Evolutionary conservation across 345 rosid species (phyloP).

Genomic region (Adansonia digitata): DNA sequence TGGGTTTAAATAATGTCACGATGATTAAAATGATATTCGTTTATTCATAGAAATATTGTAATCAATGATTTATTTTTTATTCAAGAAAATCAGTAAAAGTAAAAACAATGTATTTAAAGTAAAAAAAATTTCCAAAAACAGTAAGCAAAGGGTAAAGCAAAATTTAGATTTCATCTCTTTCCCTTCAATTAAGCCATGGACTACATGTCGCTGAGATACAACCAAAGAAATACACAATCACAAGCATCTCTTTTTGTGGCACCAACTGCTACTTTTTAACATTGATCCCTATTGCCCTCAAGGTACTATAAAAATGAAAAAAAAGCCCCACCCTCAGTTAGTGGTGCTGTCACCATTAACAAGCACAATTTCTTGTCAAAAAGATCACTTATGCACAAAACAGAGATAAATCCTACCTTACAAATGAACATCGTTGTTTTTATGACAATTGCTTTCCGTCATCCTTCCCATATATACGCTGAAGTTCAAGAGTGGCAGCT

Average conservation of each 20-base stretch:
- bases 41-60: too few species aligned
- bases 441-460: conserved; percentile 31
- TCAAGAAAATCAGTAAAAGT: too few species aligned
- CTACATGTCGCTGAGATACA: conserved; percentile 14
- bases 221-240: conserved; percentile 4
- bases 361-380: conserved; percentile 18
- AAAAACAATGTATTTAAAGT: too few species aligned
- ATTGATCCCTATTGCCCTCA: conserved; percentile 5
- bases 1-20: too few species aligned
- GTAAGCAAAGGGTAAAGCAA: not conserved
- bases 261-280: conserved; percentile 1
- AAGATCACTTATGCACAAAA: conserved; percentile 29
- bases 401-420: conserved; percentile 29
- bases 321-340: conserved; percentile 11
- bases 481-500: conserved; percentile 59
- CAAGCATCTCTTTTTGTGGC: conserved; percentile 4
- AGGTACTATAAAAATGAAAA: conserved; percentile 9
- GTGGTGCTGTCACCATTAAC: conserved; percentile 20
- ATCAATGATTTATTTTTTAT: too few species aligned
- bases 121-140: too few species aligned
- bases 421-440: conserved; percentile 21
- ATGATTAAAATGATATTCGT: too few species aligned
- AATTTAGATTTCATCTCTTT: conserved; percentile 18
- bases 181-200: conserved; percentile 8
- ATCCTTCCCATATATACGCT: conserved; percentile 54